phyloP scores from a whole-genome alignment of 1,139 yeast species.

The Hanseniaspora sp. region DNA sequence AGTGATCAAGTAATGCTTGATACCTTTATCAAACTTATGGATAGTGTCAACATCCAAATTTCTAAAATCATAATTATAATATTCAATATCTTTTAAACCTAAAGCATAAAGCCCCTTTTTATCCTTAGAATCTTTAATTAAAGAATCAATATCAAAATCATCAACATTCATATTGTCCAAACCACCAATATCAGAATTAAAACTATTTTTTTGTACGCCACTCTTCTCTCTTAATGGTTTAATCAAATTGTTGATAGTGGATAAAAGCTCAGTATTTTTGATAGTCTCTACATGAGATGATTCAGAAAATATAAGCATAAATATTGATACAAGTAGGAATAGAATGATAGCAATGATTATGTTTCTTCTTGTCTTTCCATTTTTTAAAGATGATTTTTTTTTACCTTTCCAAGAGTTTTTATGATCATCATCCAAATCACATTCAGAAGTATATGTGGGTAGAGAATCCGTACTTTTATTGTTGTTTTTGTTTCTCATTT shows the following conservation, averaged over 20 bases:
- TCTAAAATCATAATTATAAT: slow-evolving; percentile 29
- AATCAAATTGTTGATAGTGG: slow-evolving; percentile 11
- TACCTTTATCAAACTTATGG: slow-evolving; percentile 32
- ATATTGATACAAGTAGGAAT: not conserved
- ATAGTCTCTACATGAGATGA: not conserved
- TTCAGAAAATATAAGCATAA: not conserved
- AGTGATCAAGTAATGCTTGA: slow-evolving; percentile 29
- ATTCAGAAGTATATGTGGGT: slow-evolving; percentile 1
- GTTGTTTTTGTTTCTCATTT: not conserved
- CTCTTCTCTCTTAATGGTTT: slow-evolving; percentile 6
- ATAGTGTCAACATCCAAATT: slow-evolving; percentile 27
- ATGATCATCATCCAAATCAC: not conserved
- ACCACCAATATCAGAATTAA: slow-evolving; percentile 5
- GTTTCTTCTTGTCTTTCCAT: not conserved
- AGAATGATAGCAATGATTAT: not conserved
- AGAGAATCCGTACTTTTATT: slow-evolving; percentile 4
- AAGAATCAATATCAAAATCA: slow-evolving; percentile 10
- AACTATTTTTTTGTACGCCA: not conserved
- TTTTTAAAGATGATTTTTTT: not conserved
- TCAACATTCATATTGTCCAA: slow-evolving; percentile 1
- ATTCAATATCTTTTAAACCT: slow-evolving; percentile 27
- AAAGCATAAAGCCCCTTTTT: slow-evolving; percentile 16
- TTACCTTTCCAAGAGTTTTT: slow-evolving; percentile 9
- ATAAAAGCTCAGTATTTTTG: not conserved
- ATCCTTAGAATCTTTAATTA: slow-evolving; percentile 11